Evolutionary conservation across 768 basidiomycete genomes (phyloP), one percentile per base, ranked within the genome.

Genomic region (Gelatoporia subvermispora): DNA sequence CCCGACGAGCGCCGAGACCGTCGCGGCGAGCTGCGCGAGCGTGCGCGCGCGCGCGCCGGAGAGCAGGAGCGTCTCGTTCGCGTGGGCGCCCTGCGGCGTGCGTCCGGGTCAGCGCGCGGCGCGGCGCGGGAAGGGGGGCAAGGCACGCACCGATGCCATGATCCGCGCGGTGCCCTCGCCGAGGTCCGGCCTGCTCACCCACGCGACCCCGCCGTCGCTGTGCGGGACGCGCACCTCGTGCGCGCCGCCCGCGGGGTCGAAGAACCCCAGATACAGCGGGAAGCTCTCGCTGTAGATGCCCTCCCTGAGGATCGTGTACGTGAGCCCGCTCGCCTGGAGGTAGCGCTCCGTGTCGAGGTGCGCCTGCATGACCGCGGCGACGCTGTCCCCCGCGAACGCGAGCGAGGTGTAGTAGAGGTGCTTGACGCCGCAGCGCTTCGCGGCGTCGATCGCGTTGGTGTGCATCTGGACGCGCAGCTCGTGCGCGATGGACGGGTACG

Each of bases 371-470:
- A 68, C 64, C 20, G 49, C 61, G 10, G 67, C 63, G 20, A 52
- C 47, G 43, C 61, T 65, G 35, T 58, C 64, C 38, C 45, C 47
- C 22, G 55, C 64, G 50, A 66, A 68, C 37, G 59, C 61, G 43
- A 69, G 66, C 35, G 60, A 62, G 24, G 69, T 71, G 47, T 71
- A 71, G 54, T 61, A 68, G 48, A 71, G 45, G 45, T 63, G 67
- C 51, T 60, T 57, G 50, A 70, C 51, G 0, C 66, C 64, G 3
- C 49, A 53, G 8, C 57, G 54, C 45, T 62, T 61, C 13, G 67
- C 67, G 15, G 68, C 67, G 37, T 68, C 66, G 58, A 71, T 68
- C 35, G 68, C 69, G 46, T 50, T 59, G 25, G 37, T 56, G 58
- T 71, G 69, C 38, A 46, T 49, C 24, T 45, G 35, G 37, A 66